phyloP scores from a whole-genome alignment of 345 rosid genomes.

The Fremontodendron californicum region DNA sequence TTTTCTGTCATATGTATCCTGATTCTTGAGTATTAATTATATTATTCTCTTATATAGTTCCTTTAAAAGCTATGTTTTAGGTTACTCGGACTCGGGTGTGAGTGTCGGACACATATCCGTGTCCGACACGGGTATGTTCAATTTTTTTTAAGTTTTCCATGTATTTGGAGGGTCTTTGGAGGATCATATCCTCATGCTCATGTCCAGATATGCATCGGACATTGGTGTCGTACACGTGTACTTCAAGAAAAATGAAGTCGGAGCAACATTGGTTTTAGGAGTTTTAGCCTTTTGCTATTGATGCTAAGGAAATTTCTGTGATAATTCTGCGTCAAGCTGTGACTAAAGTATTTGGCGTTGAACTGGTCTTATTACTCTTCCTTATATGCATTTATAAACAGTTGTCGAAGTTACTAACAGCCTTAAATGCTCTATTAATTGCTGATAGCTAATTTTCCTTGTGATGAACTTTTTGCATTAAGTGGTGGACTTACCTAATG shows the following conservation, averaged over 20 bases:
- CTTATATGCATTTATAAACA: background rate
- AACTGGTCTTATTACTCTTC: background rate
- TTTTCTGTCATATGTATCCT: conserved; percentile 93
- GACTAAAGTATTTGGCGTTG: background rate
- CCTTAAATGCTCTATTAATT: background rate
- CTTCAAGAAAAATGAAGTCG: too few relatives aligned
- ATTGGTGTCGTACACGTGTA: too few relatives aligned
- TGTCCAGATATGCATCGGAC: too few relatives aligned
- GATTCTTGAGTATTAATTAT: background rate
- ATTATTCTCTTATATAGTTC: background rate
- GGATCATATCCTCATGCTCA: too few relatives aligned
- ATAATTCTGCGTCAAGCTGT: background rate
- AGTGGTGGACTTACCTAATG: background rate
- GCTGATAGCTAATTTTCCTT: background rate
- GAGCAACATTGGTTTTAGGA: too few relatives aligned
- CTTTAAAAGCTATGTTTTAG: background rate
- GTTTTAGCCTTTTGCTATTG: background rate
- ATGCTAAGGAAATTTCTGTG: background rate
- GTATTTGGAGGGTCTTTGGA: too few relatives aligned
- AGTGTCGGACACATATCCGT: too few relatives aligned
- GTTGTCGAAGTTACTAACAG: background rate
- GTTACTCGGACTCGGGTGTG: too few relatives aligned
- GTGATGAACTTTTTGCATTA: background rate
- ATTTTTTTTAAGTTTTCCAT: too few relatives aligned
- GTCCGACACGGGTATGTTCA: too few relatives aligned